Percentiles rank a stretch among this genome's conserved stretches.
phyloP scores from a whole-genome alignment of 495 filamentous ascomycete genomes.

The Podospora conica region DNA sequence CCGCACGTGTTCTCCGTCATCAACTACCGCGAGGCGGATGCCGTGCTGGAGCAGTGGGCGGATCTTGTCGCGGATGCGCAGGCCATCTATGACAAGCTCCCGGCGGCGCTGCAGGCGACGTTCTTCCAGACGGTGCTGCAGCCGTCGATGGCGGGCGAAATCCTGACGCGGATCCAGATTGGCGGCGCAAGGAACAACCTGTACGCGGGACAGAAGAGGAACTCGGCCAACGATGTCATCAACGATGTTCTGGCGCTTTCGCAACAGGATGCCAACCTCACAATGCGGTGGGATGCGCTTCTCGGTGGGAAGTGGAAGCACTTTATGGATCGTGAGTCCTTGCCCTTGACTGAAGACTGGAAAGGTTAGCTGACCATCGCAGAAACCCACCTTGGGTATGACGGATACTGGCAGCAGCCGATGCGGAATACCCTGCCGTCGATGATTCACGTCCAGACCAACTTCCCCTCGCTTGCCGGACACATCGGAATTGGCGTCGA shows the following conservation, averaged over 20 bases:
- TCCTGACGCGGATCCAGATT: slow-evolving; percentile 57
- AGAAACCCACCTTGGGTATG: slow-evolving; percentile 50
- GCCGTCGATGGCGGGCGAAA: slow-evolving; percentile 56
- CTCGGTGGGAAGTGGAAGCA: slow-evolving; percentile 67
- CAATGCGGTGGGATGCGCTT: slow-evolving; percentile 55
- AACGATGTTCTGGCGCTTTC: slow-evolving; percentile 54
- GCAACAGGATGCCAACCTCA: slow-evolving; percentile 56
- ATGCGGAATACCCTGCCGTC: slow-evolving; percentile 62
- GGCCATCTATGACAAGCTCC: slow-evolving; percentile 49
- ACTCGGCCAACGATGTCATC: slow-evolving; percentile 56
- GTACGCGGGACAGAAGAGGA: slow-evolving; percentile 58
- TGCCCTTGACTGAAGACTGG: no score
- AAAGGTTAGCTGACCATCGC: slow-evolving; percentile 1
- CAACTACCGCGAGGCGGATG: slow-evolving; percentile 68
- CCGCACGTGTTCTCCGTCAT: slow-evolving; percentile 56
- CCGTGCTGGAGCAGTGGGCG: slow-evolving; percentile 57
- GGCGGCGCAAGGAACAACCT: slow-evolving; percentile 55
- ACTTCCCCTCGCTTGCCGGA: slow-evolving; percentile 52
- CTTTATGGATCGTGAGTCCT: slow-evolving; percentile 55
- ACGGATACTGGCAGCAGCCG: slow-evolving; percentile 60
- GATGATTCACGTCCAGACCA: slow-evolving; percentile 52
- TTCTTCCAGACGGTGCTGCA: slow-evolving; percentile 70
- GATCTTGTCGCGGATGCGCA: slow-evolving; percentile 48
- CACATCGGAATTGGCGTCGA: slow-evolving; percentile 62
- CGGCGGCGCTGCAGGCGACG: slow-evolving; percentile 42